Evolutionary conservation across 495 filamentous ascomycete genomes (phyloP).

Genomic region (Recurvomyces mirabilis): DNA sequence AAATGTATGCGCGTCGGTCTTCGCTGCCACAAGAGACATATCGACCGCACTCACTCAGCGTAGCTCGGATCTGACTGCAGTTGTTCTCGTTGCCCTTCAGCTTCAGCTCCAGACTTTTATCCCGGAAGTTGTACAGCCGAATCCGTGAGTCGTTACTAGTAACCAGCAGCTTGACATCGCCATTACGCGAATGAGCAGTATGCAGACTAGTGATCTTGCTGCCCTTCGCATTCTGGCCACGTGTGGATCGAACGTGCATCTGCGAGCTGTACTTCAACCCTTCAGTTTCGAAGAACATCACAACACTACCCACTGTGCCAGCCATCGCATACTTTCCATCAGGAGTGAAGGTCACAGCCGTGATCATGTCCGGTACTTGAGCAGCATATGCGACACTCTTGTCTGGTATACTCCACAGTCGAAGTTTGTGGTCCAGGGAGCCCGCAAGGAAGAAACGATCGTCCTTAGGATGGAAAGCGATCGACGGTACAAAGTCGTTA

Average conservation of each 20-base stretch:
- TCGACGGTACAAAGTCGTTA: conserved; percentile 88
- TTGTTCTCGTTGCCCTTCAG: conserved; percentile 87
- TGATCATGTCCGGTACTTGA: conserved; percentile 77
- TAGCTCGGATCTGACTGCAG: conserved; percentile 83
- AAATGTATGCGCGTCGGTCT: conserved; percentile 79
- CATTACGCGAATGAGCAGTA: conserved; percentile 51
- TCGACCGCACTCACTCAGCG: conserved; percentile 75
- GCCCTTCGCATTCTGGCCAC: conserved; percentile 87
- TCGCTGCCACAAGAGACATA: conserved; percentile 93
- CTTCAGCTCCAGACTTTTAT: conserved; percentile 77
- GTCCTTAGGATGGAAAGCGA: conserved; percentile 89
- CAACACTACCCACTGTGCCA: conserved; percentile 73
- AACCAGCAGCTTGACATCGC: conserved; percentile 72
- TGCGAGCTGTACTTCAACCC: conserved; percentile 73
- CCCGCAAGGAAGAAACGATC: conserved; percentile 96
- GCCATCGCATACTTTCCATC: conserved; percentile 86
- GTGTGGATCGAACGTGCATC: conserved; percentile 78
- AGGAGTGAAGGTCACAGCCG: conserved; percentile 84
- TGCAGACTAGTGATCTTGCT: conserved; percentile 96
- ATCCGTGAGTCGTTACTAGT: conserved; percentile 93
- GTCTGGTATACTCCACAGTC: conserved; percentile 95
- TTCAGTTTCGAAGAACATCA: conserved; percentile 91
- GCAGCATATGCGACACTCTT: conserved; percentile 84
- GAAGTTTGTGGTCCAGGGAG: conserved; percentile 80
- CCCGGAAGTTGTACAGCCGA: conserved; percentile 76